Conservation (phyloP, 2,329 filamentous ascomycete species). For the Botrytis cinerea region DNA sequence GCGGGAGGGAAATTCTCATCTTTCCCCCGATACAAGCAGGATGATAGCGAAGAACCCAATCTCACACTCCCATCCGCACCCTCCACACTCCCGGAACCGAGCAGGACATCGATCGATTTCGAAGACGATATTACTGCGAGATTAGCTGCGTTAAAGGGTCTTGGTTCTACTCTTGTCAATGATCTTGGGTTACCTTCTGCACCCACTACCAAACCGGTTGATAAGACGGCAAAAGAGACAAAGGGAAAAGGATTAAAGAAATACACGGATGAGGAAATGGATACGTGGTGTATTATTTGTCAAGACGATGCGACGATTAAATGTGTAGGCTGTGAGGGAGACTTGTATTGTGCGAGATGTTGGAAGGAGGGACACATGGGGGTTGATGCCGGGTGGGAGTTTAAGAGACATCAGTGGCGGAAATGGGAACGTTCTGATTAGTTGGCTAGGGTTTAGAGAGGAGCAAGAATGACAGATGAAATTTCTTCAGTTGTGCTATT, state of each 20-base stretch:
- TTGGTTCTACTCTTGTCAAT: slow-evolving; percentile 14
- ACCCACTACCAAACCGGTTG: slow-evolving; percentile 36
- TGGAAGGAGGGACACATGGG: slow-evolving; percentile 81
- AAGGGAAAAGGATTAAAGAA: slow-evolving; percentile 30
- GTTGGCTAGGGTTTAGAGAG: neutral
- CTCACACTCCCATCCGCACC: slow-evolving; percentile 36
- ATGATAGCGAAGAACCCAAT: slow-evolving; percentile 15
- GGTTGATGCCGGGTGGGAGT: slow-evolving; percentile 68
- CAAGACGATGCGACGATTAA: slow-evolving; percentile 73
- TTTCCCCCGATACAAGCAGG: neutral
- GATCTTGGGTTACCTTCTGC: slow-evolving; percentile 39
- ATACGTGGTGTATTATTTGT: slow-evolving; percentile 81
- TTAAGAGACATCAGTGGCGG: slow-evolving; percentile 67
- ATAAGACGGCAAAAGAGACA: slow-evolving; percentile 24
- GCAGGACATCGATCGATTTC: slow-evolving; percentile 36
- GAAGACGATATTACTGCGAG: slow-evolving; percentile 38
- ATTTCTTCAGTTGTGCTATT: neutral
- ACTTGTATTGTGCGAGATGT: slow-evolving; percentile 75
- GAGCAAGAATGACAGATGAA: too few relatives aligned
- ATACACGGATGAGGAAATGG: slow-evolving; percentile 70
- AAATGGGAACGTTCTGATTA: slow-evolving; percentile 50
- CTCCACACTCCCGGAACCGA: slow-evolving; percentile 30
- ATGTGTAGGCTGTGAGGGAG: slow-evolving; percentile 70
- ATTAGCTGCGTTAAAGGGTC: slow-evolving; percentile 36
- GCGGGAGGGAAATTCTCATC: neutral